Percentiles rank a stretch among this genome's conserved stretches.
Evolutionary conservation across 148 eudicot genomes (phyloP).

Genomic region (Vaccinium darrowii): DNA sequence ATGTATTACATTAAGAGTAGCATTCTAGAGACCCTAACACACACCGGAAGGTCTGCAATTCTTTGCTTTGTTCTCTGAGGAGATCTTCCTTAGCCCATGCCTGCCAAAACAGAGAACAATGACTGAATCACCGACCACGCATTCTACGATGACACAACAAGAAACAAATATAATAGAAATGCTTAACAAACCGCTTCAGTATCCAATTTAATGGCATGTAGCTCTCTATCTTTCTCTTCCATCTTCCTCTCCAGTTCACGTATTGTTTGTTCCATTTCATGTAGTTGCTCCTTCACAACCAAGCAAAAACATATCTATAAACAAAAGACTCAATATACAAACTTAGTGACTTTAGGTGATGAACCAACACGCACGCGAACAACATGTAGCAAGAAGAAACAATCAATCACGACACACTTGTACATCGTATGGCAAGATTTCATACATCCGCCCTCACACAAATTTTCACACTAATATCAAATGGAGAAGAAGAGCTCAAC

Average conservation of each 20-base stretch:
- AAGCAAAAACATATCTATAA: conserved; percentile 8
- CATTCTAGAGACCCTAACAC: neutral
- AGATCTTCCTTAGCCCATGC: conserved; percentile 99
- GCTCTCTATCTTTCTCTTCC: conserved; percentile 78
- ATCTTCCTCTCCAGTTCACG: conserved; percentile 73
- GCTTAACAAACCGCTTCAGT: conserved; percentile 64
- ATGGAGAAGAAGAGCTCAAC: neutral
- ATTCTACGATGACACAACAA: conserved; percentile 2
- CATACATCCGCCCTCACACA: neutral
- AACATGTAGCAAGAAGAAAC: neutral
- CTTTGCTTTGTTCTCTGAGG: conserved; percentile 83
- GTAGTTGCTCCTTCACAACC: conserved; percentile 72
- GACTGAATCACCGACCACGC: neutral
- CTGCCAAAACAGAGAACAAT: conserved; percentile 33
- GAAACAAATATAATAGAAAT: neutral
- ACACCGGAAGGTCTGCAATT: conserved; percentile 76
- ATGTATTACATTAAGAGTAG: neutral
- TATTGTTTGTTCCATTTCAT: conserved; percentile 62
- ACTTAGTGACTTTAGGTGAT: neutral
- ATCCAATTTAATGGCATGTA: conserved; percentile 83
- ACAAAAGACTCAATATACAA: neutral
- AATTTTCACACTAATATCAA: neutral
- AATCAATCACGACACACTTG: neutral
- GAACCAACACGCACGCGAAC: neutral
- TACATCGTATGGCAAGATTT: neutral